Evolutionary conservation across 768 basidiomycete genomes (phyloP).

Genomic region (Psilocybe subaeruginosa): DNA sequence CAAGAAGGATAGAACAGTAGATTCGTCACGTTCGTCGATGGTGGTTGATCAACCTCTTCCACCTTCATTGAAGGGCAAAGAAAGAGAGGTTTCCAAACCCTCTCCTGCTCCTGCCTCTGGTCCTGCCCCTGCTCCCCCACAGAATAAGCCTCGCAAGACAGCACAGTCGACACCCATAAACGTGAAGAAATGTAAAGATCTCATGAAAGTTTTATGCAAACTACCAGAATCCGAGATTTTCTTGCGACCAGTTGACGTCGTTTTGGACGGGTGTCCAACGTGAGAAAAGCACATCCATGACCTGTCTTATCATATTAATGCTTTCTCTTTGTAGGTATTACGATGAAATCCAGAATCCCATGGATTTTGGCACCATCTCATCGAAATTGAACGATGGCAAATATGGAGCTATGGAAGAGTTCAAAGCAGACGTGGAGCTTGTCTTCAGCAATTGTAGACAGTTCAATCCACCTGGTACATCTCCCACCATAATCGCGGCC

Average conservation of each 20-base stretch:
- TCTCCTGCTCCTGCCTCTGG: conserved; percentile 11
- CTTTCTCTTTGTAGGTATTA: conserved; percentile 63
- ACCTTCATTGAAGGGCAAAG: conserved; percentile 72
- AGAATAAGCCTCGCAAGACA: conserved; percentile 39
- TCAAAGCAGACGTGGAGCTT: conserved; percentile 79
- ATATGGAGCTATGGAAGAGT: conserved; percentile 83
- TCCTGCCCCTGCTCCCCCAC: conserved; percentile 10
- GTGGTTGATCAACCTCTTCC: conserved; percentile 34
- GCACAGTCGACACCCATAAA: conserved; percentile 59
- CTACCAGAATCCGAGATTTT: conserved; percentile 77
- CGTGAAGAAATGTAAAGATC: conserved; percentile 81
- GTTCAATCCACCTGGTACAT: conserved; percentile 88
- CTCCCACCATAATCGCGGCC: conserved; percentile 73
- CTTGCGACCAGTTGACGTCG: conserved; percentile 80
- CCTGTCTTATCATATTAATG: conserved; percentile 9
- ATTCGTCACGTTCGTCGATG: conserved; percentile 22
- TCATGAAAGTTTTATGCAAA: conserved; percentile 62
- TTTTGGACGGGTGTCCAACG: conserved; percentile 88
- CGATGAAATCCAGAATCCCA: conserved; percentile 88
- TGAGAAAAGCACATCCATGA: conserved; percentile 41
- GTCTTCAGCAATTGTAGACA: conserved; percentile 88
- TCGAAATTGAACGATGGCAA: conserved; percentile 65
- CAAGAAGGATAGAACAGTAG: conserved; percentile 48
- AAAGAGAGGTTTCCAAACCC: conserved; percentile 50
- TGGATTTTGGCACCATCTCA: conserved; percentile 89